phyloP scores from a whole-genome alignment of 1,139 yeast genomes.

The Hanseniaspora uvarum region DNA sequence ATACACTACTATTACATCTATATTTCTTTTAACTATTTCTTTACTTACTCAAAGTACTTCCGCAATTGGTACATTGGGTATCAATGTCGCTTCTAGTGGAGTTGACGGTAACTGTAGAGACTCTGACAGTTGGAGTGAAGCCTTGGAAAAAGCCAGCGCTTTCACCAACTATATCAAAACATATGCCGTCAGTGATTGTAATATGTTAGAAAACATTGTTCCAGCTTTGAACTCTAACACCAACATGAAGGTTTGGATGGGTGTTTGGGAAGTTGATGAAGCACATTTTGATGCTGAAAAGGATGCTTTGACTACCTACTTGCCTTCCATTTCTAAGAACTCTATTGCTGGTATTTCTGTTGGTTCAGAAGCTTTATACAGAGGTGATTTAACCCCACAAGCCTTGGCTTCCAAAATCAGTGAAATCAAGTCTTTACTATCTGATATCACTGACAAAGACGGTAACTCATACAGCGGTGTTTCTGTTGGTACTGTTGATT shows the following conservation, averaged over 20 bases:
- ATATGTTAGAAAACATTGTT: conserved; percentile 68
- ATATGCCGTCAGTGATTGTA: conserved; percentile 80
- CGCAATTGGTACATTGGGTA: conserved; percentile 39
- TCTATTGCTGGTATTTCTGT: conserved; percentile 68
- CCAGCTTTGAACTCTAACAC: conserved; percentile 76
- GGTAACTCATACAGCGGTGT: conserved; percentile 63
- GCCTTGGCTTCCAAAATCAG: conserved; percentile 55
- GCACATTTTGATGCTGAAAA: conserved; percentile 62
- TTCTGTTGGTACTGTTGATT: conserved; percentile 88
- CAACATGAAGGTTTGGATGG: conserved; percentile 56
- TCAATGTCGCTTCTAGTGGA: conserved; percentile 69
- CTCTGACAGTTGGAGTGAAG: conserved; percentile 54
- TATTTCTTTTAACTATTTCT: neutral
- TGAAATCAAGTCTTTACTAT: conserved; percentile 47
- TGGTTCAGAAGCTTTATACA: conserved; percentile 87
- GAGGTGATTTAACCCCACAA: conserved; percentile 64
- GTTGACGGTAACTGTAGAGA: conserved; percentile 64
- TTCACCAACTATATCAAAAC: conserved; percentile 62
- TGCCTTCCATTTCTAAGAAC: conserved; percentile 58
- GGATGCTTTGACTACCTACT: conserved; percentile 52
- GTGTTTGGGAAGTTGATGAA: conserved; percentile 85
- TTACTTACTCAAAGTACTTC: neutral
- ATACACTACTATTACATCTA: neutral
- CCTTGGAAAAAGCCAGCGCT: conserved; percentile 45
- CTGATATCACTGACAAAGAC: conserved; percentile 59